Evolutionary conservation across 768 basidiomycete species (phyloP).

Genomic region (Multifurca ochricompacta): DNA sequence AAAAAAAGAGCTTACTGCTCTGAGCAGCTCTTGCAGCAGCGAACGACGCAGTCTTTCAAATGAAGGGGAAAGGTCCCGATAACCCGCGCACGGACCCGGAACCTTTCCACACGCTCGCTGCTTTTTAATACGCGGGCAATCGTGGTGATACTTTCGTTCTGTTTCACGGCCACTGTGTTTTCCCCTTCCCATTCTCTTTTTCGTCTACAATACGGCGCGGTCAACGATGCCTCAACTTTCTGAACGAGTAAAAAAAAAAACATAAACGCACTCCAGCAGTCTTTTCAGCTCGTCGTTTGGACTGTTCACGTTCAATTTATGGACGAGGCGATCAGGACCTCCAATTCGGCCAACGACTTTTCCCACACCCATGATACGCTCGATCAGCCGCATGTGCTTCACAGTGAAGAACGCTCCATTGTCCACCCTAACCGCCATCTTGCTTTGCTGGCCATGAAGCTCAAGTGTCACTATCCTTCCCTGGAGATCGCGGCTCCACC

Average conservation of each 20-base stretch:
- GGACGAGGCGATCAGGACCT: conserved; percentile 20
- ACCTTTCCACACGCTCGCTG: conserved; percentile 1
- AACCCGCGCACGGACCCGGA: conserved; percentile 17
- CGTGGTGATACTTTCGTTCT: conserved; percentile 3
- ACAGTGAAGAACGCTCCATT: conserved; percentile 15
- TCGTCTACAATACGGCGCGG: background rate
- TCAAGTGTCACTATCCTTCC: conserved; percentile 15
- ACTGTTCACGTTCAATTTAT: conserved; percentile 9
- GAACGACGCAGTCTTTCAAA: conserved; percentile 12
- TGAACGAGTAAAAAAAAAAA: background rate
- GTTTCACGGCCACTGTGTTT: background rate
- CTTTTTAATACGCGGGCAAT: conserved; percentile 9
- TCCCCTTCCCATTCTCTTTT: conserved; percentile 5
- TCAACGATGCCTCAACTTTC: background rate
- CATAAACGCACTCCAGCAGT: conserved; percentile 8
- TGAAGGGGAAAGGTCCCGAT: conserved; percentile 14
- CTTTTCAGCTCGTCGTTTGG: conserved; percentile 12
- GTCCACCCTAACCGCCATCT: conserved; percentile 12
- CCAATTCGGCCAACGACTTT: conserved; percentile 14
- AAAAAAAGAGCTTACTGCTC: conserved; percentile 1
- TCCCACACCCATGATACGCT: conserved; percentile 2
- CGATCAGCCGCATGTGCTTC: conserved; percentile 16
- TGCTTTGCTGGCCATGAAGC: conserved; percentile 16
- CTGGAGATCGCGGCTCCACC: conserved; percentile 5
- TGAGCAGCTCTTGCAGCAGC: conserved; percentile 11